Evolutionary conservation across 139 green algal genomes (phyloP).

Genomic region (Asterochloris sp.): DNA sequence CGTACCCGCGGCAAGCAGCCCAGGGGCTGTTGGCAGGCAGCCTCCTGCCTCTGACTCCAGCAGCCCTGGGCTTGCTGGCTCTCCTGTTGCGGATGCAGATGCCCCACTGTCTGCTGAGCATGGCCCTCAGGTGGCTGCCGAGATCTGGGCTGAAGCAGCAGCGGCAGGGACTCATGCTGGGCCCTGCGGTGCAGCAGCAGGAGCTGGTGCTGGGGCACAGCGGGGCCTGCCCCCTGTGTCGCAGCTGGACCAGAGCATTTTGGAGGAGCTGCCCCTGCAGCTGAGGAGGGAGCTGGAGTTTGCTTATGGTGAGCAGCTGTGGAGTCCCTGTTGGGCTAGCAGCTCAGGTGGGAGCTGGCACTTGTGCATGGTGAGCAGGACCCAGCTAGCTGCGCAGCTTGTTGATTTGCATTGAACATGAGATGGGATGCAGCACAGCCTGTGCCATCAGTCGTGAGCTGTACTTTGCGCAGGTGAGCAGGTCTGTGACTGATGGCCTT

Average conservation of each 20-base stretch:
- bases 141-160: not conserved
- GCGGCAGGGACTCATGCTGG: not conserved
- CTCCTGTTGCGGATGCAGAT: too few species aligned
- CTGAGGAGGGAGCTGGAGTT: constrained; percentile 64
- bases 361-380: not conserved
- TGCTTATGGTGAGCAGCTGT: constrained; percentile 42
- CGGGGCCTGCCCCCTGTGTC: constrained; percentile 42
- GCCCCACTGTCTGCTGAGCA: too few species aligned
- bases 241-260: constrained; percentile 64
- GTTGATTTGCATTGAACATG: not conserved
- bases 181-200: not conserved
- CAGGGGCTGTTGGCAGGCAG: too few species aligned
- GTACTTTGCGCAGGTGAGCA: not conserved
- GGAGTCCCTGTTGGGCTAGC: not conserved
- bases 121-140: not conserved
- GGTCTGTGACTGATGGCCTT: not conserved
- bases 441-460: not conserved
- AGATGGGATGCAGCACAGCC: not conserved
- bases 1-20: too few species aligned
- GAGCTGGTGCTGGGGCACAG: not conserved
- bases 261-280: constrained; percentile 60
- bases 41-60: too few species aligned
- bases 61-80: too few species aligned
- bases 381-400: not conserved
- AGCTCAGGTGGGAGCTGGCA: not conserved